phyloP scores from a whole-genome alignment of 108 stramenopile species.

The Pseudonitzschia multistriata region DNA sequence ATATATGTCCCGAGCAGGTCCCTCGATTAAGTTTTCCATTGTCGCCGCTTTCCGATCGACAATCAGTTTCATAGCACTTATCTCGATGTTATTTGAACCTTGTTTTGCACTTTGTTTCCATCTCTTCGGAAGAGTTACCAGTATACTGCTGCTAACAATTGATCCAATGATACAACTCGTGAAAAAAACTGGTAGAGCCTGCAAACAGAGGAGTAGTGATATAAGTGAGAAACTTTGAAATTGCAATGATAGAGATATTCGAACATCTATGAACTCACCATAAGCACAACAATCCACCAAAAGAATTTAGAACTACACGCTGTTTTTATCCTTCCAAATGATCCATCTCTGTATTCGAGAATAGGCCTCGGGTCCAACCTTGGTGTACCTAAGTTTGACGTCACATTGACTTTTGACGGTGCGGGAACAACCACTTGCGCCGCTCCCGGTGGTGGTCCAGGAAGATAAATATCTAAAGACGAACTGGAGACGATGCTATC shows the following conservation, averaged over 20 bases:
- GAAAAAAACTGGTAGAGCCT: constrained; percentile 45
- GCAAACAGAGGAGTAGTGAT: background rate
- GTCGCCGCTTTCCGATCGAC: constrained; percentile 12
- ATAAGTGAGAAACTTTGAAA: background rate
- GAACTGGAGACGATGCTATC: background rate
- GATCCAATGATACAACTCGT: constrained; percentile 35
- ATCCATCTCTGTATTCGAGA: background rate
- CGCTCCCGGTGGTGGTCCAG: background rate
- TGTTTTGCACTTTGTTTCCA: constrained; percentile 24
- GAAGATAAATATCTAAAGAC: background rate
- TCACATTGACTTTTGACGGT: background rate
- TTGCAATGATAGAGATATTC: background rate
- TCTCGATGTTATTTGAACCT: constrained; percentile 22
- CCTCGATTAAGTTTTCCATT: constrained; percentile 1
- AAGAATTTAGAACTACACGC: constrained; percentile 35
- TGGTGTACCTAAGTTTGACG: background rate
- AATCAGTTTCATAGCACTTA: constrained; percentile 4
- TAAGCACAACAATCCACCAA: constrained; percentile 49
- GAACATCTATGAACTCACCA: constrained; percentile 8
- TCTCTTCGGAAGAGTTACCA: constrained; percentile 1
- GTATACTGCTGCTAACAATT: constrained; percentile 30
- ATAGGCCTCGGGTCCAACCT: background rate
- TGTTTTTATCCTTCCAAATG: background rate
- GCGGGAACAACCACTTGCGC: background rate
- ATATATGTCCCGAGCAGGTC: constrained; percentile 42